Evolutionary conservation across 306 rosid genomes (phyloP), one percentile per base, ranked within the genome.

Genomic region (Lathyrus aphaca): DNA sequence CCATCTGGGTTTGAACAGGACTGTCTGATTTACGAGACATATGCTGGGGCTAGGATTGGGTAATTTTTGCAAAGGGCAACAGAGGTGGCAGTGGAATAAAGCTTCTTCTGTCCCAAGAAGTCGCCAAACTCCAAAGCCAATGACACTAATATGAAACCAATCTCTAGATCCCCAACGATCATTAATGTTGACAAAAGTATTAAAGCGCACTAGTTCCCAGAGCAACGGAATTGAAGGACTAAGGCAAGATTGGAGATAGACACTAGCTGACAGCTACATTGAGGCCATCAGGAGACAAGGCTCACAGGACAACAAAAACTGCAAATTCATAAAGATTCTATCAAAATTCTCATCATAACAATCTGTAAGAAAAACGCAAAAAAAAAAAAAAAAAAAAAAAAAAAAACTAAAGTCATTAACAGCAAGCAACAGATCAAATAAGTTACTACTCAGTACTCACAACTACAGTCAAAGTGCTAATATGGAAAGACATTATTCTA

Each of bases 1-100:
- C 96, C 98, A 94, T 94, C 79, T 94, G 98, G 45, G 96, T 94
- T 72, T 90, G 94, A 56, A 94, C 98, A 38, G 99, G 97, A 55
- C 99, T 89, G 75, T 88, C 97, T 74, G 82, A 81, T 65, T 91
- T 86, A 56, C 83, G 87, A 73, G 96, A 85, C 99, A 94, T 94
- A 10, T 80, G 82, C 40, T 8, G 21, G 43, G 25, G 63, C 40
- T 58, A 27, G 8, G 32, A 54, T 54, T 14, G 35, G 60, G 25
- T 54, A 10, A 11, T 23, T 21, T 23, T 11, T 11, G 60, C 60
- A 21, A 2, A 54, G 8, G 60, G 16, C 60, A 23, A 18, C 53
- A 40, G 68, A n/a, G 38, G 32, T 63, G 68, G 68, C 46, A 75
- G 68, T 73, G 75, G 92, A 88, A 82, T 87, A 84, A 82, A 80